A percentile compares a stretch with the other conserved stretches of the same genome.
These are phyloP conservation scores for Botryotinia narcissicola DNA, from an alignment of 2,329 filamentous ascomycete species.

Conservation along the genomic window DNA sequence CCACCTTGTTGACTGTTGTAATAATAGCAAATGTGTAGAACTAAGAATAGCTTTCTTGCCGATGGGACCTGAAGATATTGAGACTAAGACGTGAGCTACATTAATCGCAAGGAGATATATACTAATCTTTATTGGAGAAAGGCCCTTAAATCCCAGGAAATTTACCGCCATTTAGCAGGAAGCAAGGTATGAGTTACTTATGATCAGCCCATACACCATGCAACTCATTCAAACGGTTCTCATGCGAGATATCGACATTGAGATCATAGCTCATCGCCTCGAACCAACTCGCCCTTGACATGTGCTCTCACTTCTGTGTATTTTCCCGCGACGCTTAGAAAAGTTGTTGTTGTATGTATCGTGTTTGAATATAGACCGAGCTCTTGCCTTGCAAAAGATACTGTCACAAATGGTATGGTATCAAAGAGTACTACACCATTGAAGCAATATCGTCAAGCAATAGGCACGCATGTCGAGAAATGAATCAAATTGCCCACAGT, in stretches of 20 bases:
- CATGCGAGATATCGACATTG: conserved; percentile 23
- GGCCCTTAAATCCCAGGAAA: conserved; percentile 47
- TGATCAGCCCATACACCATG: not conserved
- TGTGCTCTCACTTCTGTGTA: not conserved
- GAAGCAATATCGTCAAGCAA: not conserved
- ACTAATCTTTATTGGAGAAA: conserved; percentile 40
- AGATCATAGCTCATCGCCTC: conserved; percentile 33
- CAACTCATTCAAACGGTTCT: conserved; percentile 22
- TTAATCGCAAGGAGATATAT: conserved; percentile 43
- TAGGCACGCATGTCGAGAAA: not conserved
- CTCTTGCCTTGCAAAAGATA: not conserved
- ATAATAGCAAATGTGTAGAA: not conserved
- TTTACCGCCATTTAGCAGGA: conserved; percentile 50
- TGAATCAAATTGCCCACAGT: not conserved
- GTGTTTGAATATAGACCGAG: not conserved
- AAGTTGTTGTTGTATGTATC: not conserved
- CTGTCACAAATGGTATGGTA: not conserved
- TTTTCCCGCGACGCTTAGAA: not conserved
- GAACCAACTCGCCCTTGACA: not conserved
- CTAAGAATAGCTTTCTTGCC: not conserved
- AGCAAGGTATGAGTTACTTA: not conserved
- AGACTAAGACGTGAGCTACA: conserved; percentile 32
- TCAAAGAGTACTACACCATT: not conserved
- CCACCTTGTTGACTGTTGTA: conserved; percentile 28
- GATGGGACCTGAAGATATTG: not conserved